A percentile compares a stretch with the other conserved stretches of the same genome.
phyloP scores from a whole-genome alignment of 225 moss, liverwort and hornwort species.

The Asterella californica region DNA sequence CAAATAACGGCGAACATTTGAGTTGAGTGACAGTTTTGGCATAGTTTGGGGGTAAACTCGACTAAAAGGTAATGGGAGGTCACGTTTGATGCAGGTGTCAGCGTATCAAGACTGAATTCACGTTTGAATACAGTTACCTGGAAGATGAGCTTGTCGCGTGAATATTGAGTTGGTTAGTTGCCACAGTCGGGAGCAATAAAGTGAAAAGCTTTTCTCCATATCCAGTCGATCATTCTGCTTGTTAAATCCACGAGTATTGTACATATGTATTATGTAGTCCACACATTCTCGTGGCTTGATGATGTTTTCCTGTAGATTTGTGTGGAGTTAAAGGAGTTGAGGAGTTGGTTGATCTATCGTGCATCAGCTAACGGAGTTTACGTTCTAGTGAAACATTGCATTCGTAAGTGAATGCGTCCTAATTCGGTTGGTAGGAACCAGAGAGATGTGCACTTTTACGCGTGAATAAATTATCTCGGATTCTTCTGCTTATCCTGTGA shows the following conservation, averaged over 20 bases:
- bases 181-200: conserved; percentile 4
- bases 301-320: no score
- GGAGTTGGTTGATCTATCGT: no score
- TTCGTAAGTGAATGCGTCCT: no score
- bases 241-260: not conserved
- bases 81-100: conserved; percentile 22
- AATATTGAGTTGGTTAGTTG: conserved; percentile 9
- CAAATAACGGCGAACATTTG: not conserved
- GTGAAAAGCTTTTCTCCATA: not conserved
- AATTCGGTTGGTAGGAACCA: no score
- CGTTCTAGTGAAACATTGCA: no score
- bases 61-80: not conserved
- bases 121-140: conserved; percentile 25
- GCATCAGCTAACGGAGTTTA: no score
- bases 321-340: no score
- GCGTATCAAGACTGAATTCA: conserved; percentile 28
- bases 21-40: not conserved
- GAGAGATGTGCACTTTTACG: no score
- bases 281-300: not conserved
- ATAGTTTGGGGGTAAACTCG: not conserved
- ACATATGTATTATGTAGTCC: not conserved
- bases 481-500: no score
- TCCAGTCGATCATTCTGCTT: not conserved
- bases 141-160: conserved; percentile 27
- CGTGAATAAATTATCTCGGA: no score